Percentiles rank a stretch among this genome's conserved stretches.
phyloP scores from a whole-genome alignment of 208 protist species.

The Trypanosoma avium region DNA sequence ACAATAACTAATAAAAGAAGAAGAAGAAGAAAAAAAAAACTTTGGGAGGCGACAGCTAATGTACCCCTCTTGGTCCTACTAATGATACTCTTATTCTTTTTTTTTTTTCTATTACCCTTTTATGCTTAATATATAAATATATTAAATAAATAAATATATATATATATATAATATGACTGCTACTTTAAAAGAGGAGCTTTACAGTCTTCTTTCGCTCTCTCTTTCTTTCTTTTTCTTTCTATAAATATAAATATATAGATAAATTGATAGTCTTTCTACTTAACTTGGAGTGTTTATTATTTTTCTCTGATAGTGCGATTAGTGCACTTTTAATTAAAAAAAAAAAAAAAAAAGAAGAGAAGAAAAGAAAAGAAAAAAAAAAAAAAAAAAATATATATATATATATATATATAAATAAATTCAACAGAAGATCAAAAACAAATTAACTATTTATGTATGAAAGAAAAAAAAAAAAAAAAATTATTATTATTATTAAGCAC shows the following conservation, averaged over 20 bases:
- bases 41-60: neutral
- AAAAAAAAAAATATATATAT: no score
- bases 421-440: no score
- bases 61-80: neutral
- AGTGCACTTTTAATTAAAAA: neutral
- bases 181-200: no score
- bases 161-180: neutral
- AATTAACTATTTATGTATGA: neutral
- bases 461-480: neutral
- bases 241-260: constrained; percentile 26
- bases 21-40: constrained; percentile 3
- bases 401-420: neutral
- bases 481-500: constrained; percentile 12
- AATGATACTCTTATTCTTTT: neutral
- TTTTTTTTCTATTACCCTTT: neutral
- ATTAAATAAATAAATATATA: constrained; percentile 9
- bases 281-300: no score
- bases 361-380: constrained; percentile 3
- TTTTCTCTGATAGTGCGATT: neutral
- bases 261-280: constrained; percentile 8
- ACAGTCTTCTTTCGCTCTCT: no score
- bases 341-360: neutral
- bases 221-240: neutral
- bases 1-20: neutral
- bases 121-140: neutral